A percentile compares a stretch with the other conserved stretches of the same genome.
Evolutionary conservation across 148 eudicot species (phyloP).

Genomic region (Bassia scoparia): DNA sequence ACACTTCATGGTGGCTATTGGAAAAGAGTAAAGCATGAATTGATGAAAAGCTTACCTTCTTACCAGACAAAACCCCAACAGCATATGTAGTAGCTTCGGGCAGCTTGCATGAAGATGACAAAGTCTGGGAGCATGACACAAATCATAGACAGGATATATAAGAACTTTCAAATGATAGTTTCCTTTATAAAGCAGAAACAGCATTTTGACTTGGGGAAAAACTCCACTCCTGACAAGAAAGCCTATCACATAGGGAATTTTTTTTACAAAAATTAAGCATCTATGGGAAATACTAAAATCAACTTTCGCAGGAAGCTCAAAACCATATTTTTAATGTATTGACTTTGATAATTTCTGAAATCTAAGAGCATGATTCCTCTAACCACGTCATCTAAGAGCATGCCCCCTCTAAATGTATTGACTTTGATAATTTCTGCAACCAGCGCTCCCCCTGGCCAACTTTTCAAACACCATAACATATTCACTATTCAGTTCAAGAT

Average conservation of each 20-base stretch:
- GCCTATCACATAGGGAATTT: not conserved
- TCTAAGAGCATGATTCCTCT: no score
- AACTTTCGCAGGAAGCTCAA: not conserved
- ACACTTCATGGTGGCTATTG: not conserved
- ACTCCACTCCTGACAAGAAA: not conserved
- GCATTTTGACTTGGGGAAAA: not conserved
- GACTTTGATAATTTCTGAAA: no score
- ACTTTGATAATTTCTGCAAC: no score
- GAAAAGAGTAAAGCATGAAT: not conserved
- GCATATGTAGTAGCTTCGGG: constrained; percentile 46
- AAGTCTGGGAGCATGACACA: constrained; percentile 32
- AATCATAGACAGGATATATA: not conserved
- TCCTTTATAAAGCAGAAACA: not conserved
- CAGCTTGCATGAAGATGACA: constrained; percentile 54
- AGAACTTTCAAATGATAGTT: not conserved
- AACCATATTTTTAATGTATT: no score
- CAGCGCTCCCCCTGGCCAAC: no score
- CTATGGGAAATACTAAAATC: no score
- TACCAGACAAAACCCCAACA: constrained; percentile 62
- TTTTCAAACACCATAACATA: not conserved
- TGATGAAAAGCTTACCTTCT: constrained; percentile 47
- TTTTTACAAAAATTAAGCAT: no score
- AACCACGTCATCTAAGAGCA: no score
- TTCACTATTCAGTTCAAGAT: not conserved
- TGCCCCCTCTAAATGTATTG: no score